Conservation (phyloP, 345 rosid genomes). For the Odontarrhena argentea region DNA sequence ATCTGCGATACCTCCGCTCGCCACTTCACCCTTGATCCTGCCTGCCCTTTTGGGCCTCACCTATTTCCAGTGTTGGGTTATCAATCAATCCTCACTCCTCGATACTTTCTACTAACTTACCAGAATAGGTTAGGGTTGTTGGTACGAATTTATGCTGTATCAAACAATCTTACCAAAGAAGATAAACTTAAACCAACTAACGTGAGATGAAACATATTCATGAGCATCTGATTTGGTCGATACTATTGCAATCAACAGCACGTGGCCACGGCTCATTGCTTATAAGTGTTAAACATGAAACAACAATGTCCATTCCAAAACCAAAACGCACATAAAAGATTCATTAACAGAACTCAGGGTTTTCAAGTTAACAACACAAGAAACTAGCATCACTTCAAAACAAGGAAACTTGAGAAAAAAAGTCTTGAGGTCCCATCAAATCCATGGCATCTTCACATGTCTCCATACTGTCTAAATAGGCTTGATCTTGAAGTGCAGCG, state of each 20-base stretch:
- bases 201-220: background rate
- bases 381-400: slow-evolving; percentile 28
- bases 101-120: too few species aligned
- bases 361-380: slow-evolving; percentile 31
- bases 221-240: background rate
- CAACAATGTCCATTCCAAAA: slow-evolving; percentile 13
- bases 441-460: slow-evolving; percentile 5
- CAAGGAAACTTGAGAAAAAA: slow-evolving; percentile 19
- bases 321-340: slow-evolving; percentile 21
- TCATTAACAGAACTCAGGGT: slow-evolving; percentile 26
- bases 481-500: slow-evolving; percentile 99
- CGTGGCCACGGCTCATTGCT: slow-evolving; percentile 4
- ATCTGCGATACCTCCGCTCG: background rate
- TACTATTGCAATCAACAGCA: background rate
- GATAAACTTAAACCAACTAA: background rate
- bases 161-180: background rate
- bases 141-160: background rate
- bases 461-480: slow-evolving; percentile 58
- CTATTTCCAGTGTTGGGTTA: background rate
- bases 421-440: slow-evolving; percentile 9
- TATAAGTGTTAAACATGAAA: background rate
- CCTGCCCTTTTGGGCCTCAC: slow-evolving; percentile 7
- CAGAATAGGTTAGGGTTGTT: background rate
- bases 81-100: background rate
- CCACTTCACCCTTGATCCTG: background rate